Evolutionary conservation across 257 asterid species (phyloP).

Genomic region (Nicotiana benthamiana): DNA sequence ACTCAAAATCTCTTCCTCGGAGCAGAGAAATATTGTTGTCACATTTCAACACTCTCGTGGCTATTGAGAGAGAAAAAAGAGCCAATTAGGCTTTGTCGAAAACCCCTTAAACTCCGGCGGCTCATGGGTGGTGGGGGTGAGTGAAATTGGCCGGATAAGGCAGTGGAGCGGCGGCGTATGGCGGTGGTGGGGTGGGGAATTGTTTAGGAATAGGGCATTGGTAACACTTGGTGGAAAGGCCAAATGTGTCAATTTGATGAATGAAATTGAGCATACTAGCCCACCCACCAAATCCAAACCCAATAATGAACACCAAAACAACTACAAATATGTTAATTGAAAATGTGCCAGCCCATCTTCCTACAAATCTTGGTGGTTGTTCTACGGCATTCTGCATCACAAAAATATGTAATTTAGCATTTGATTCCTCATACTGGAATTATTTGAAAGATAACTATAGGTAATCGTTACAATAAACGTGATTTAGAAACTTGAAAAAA

Average conservation of each 20-base stretch:
- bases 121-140: neutral
- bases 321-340: conserved; percentile 31
- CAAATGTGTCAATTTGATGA: conserved; percentile 47
- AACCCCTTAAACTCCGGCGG: neutral
- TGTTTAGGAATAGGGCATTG: conserved; percentile 33
- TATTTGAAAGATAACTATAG: too few species aligned
- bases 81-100: neutral
- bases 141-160: conserved; percentile 9
- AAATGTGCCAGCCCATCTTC: conserved; percentile 32
- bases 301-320: conserved; percentile 37
- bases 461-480: too few species aligned
- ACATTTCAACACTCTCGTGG: too few species aligned
- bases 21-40: too few species aligned
- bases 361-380: conserved; percentile 34
- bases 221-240: conserved; percentile 44
- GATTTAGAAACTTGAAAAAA: too few species aligned
- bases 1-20: neutral
- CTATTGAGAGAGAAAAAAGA: neutral
- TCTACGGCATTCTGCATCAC: conserved; percentile 38
- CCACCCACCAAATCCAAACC: conserved; percentile 49
- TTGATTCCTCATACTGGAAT: too few species aligned
- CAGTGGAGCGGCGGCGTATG: conserved; percentile 26
- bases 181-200: conserved; percentile 15
- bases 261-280: conserved; percentile 34
- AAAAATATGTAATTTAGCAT: neutral